Conservation (phyloP, 1,284 basidiomycete species). For the Puccinia hordei region DNA sequence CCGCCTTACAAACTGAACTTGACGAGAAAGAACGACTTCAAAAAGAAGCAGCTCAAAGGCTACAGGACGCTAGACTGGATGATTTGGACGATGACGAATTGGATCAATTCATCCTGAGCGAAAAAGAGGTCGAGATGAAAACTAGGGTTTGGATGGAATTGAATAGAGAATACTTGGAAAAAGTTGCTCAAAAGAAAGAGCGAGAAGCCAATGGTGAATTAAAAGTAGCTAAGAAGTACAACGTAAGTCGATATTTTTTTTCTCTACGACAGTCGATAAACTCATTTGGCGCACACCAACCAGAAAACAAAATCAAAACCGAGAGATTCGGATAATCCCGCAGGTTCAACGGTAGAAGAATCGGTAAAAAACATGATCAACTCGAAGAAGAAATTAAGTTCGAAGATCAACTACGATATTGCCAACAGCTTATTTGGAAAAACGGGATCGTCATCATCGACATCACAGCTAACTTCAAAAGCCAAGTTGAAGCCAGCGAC, state of each 20-base stretch:
- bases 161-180: conserved; percentile 90
- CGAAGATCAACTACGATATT: conserved; percentile 45
- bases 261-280: neutral
- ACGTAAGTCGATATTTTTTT: neutral
- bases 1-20: conserved; percentile 48
- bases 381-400: conserved; percentile 41
- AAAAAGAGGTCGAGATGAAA: conserved; percentile 84
- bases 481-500: neutral
- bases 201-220: conserved; percentile 36
- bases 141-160: conserved; percentile 96
- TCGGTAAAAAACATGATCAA: conserved; percentile 44
- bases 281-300: neutral
- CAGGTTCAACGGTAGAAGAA: conserved; percentile 37
- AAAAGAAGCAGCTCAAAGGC: conserved; percentile 24
- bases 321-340: conserved; percentile 47
- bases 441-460: neutral
- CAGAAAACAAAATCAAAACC: conserved; percentile 38
- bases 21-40: conserved; percentile 39
- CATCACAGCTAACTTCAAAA: neutral
- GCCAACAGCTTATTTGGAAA: conserved; percentile 40
- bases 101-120: conserved; percentile 75
- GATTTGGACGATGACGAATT: conserved; percentile 92
- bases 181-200: conserved; percentile 71
- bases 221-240: conserved; percentile 14
- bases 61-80: conserved; percentile 61